Evolutionary conservation across 495 filamentous ascomycete species (phyloP).

Genomic region (Tuber melanosporum): DNA sequence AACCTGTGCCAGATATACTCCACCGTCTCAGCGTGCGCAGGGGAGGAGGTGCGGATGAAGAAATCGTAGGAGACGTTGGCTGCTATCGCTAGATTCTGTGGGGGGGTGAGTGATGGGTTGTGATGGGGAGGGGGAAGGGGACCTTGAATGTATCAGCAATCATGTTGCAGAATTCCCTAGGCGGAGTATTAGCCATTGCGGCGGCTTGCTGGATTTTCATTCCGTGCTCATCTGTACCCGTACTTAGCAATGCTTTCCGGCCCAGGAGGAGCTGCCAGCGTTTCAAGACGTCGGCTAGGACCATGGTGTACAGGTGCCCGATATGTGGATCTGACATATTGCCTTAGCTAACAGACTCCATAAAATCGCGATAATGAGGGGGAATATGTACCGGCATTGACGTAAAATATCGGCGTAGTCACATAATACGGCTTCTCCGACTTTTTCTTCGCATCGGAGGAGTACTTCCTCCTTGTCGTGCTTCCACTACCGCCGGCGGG

Average conservation of each 20-base stretch:
- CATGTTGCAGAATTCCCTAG: slow-evolving; percentile 54
- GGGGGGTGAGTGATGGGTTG: slow-evolving; percentile 16
- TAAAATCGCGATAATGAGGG: slow-evolving; percentile 8
- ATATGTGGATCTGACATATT: slow-evolving; percentile 69
- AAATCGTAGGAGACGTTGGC: slow-evolving; percentile 66
- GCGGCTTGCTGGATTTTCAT: slow-evolving; percentile 95
- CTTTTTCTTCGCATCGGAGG: slow-evolving; percentile 10
- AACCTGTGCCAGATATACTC: slow-evolving; percentile 84
- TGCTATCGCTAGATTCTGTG: slow-evolving; percentile 57
- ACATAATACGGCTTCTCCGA: slow-evolving; percentile 84
- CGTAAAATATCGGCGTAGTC: slow-evolving; percentile 97
- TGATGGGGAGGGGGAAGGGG: slow-evolving; percentile 13
- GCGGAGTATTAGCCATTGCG: slow-evolving; percentile 50
- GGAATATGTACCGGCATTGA: slow-evolving; percentile 69
- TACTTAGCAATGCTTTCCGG: slow-evolving; percentile 63
- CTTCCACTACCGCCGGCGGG: not conserved
- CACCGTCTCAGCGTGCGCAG: slow-evolving; percentile 74
- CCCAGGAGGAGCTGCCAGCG: slow-evolving; percentile 80
- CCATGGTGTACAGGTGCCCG: slow-evolving; percentile 88
- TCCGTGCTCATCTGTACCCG: slow-evolving; percentile 96
- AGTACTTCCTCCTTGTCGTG: slow-evolving; percentile 9
- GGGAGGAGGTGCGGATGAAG: slow-evolving; percentile 87
- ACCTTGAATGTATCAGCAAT: slow-evolving; percentile 58
- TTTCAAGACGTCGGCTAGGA: slow-evolving; percentile 85
- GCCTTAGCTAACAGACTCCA: not conserved